Percentiles rank a stretch among this genome's conserved stretches.
Conservation (phyloP, 306 rosid species). For the Vigna hirtella region DNA sequence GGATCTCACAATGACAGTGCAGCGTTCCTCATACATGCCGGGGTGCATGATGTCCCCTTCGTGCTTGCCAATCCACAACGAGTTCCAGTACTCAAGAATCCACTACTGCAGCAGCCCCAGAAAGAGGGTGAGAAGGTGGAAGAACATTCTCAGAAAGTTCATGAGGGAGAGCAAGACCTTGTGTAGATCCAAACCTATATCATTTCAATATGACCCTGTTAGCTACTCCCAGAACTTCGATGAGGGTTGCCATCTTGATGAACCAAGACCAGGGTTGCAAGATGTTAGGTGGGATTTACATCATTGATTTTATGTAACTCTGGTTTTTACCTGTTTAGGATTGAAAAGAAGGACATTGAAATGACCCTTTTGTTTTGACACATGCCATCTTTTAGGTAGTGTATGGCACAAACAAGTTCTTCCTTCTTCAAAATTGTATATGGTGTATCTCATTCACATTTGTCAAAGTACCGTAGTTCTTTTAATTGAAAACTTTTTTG, state of each 20-base stretch:
- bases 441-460: constrained; percentile 17
- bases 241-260: constrained; percentile 66
- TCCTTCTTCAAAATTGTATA: constrained; percentile 8
- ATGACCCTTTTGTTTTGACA: constrained; percentile 13
- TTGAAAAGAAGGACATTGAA: constrained; percentile 17
- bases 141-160: constrained; percentile 60
- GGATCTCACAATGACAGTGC: constrained; percentile 40
- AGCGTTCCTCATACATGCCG: constrained; percentile 45
- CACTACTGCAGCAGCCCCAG: constrained; percentile 30
- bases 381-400: not conserved
- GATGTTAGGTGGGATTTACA: constrained; percentile 53
- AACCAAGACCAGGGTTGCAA: constrained; percentile 42
- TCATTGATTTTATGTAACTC: not conserved
- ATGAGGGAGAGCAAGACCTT: constrained; percentile 57
- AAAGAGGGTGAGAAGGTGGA: constrained; percentile 54
- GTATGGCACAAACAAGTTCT: constrained; percentile 8
- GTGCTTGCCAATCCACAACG: constrained; percentile 58
- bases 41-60: constrained; percentile 61
- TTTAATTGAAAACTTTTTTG: not conserved
- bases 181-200: constrained; percentile 54
- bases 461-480: not conserved
- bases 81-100: constrained; percentile 62
- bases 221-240: constrained; percentile 88
- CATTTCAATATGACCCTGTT: constrained; percentile 85
- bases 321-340: not conserved